A percentile compares a stretch with the other conserved stretches of the same genome.
These are phyloP conservation scores for Ophiocordyceps robertsii DNA, from an alignment of 2,329 filamentous ascomycete genomes.

Conservation along the genomic window DNA sequence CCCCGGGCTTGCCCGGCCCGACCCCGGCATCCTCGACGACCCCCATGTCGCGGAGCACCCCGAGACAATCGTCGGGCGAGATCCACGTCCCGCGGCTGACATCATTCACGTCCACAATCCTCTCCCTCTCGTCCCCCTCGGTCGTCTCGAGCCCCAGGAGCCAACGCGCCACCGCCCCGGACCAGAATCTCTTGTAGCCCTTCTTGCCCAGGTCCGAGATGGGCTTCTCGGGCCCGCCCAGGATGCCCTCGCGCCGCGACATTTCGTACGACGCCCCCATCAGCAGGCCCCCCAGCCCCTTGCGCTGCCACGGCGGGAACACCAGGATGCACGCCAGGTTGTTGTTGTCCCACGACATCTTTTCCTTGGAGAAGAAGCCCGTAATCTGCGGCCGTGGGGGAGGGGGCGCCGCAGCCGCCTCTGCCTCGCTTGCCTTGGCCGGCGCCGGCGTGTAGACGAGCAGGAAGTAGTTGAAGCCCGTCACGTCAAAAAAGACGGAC, in stretches of 20 bases:
- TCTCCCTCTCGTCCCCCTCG: slow-evolving; percentile 7
- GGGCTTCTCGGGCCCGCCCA: slow-evolving; percentile 90
- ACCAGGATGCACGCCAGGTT: slow-evolving; percentile 93
- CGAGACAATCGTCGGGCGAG: slow-evolving; percentile 68
- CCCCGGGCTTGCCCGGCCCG: slow-evolving; percentile 15
- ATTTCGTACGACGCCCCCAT: slow-evolving; percentile 94
- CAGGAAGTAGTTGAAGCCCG: slow-evolving; percentile 87
- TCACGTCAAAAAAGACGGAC: slow-evolving; percentile 94
- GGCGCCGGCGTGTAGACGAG: slow-evolving; percentile 55
- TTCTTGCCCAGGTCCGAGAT: slow-evolving; percentile 73
- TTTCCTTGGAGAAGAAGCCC: slow-evolving; percentile 98
- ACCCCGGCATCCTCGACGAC: slow-evolving; percentile 44
- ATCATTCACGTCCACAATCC: slow-evolving; percentile 52
- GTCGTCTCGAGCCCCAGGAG: slow-evolving; percentile 28
- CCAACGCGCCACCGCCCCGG: slow-evolving; percentile 67
- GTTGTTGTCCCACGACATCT: slow-evolving; percentile 97
- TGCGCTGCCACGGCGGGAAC: slow-evolving; percentile 90
- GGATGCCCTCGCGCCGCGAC: slow-evolving; percentile 64
- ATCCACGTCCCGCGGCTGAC: slow-evolving; percentile 75
- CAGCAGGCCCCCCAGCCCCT: slow-evolving; percentile 73
- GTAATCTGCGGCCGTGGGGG: slow-evolving; percentile 38
- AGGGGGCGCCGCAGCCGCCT: slow-evolving; percentile 1
- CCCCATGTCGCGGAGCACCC: slow-evolving; percentile 67
- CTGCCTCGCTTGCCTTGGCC: slow-evolving; percentile 3
- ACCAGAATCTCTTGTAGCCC: slow-evolving; percentile 80